A percentile compares a stretch with the other conserved stretches of the same genome.
Conservation (phyloP, 768 basidiomycete species). For the Boletales sp. region DNA sequence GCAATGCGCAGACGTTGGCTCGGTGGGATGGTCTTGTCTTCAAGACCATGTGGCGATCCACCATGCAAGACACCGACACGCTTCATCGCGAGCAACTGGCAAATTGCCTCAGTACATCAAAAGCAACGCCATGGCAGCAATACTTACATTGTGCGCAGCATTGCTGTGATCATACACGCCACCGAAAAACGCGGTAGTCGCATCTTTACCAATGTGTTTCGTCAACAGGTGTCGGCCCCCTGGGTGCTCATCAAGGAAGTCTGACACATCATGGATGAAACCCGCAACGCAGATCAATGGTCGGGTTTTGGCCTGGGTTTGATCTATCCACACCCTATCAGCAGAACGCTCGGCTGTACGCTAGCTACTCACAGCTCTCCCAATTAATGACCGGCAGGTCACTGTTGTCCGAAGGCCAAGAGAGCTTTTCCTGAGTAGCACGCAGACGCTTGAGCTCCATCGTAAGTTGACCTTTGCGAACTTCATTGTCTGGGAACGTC, state of each 20-base stretch:
- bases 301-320: conserved; percentile 72
- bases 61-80: conserved; percentile 53
- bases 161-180: conserved; percentile 89
- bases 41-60: conserved; percentile 49
- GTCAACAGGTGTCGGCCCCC: conserved; percentile 83
- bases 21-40: conserved; percentile 67
- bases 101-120: conserved; percentile 2
- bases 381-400: conserved; percentile 81
- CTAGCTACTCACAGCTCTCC: conserved; percentile 67
- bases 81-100: conserved; percentile 42
- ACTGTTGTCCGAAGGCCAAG: conserved; percentile 74
- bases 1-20: conserved; percentile 70
- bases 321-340: conserved; percentile 44
- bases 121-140: background rate
- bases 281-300: conserved; percentile 85
- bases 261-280: conserved; percentile 86
- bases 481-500: conserved; percentile 66
- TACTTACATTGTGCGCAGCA: conserved; percentile 75
- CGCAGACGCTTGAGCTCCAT: conserved; percentile 91
- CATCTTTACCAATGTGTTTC: conserved; percentile 86
- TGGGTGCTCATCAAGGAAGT: conserved; percentile 88
- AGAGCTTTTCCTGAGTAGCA: conserved; percentile 67
- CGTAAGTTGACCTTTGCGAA: conserved; percentile 85
- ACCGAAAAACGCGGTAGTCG: conserved; percentile 92
- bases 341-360: background rate